These are phyloP conservation scores for Myriosclerotinia curreyana DNA, from an alignment of 2,329 filamentous ascomycete genomes.

Conservation along the genomic window DNA sequence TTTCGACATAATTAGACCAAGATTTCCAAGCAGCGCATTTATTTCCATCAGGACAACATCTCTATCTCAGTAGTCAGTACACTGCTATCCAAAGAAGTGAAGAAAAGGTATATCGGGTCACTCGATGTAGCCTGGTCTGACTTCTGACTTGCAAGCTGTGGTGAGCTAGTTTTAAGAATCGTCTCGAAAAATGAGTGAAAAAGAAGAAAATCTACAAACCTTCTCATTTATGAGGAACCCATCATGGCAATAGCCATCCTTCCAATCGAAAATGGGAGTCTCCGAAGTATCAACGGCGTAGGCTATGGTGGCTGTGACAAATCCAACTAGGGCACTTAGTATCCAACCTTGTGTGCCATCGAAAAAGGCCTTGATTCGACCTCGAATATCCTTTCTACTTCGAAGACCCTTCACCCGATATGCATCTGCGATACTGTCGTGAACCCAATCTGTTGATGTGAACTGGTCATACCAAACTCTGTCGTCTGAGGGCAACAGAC, in stretches of 20 bases:
- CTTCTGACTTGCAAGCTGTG: background rate
- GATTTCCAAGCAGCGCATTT: slow-evolving; percentile 58
- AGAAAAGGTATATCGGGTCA: background rate
- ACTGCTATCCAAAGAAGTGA: background rate
- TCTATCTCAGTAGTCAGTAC: slow-evolving; percentile 35
- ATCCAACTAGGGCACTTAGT: slow-evolving; percentile 83
- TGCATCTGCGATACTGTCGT: slow-evolving; percentile 93
- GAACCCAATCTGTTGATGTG: slow-evolving; percentile 96
- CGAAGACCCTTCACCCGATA: slow-evolving; percentile 82
- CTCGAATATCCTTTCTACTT: slow-evolving; percentile 77
- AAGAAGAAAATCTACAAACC: slow-evolving; percentile 41
- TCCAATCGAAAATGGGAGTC: slow-evolving; percentile 81
- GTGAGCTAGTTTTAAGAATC: background rate
- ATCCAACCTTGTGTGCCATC: slow-evolving; percentile 95
- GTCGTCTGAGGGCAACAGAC: slow-evolving; percentile 70
- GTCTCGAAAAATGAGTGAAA: background rate
- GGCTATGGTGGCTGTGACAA: slow-evolving; percentile 78
- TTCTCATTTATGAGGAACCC: slow-evolving; percentile 74
- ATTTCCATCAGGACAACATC: slow-evolving; percentile 56
- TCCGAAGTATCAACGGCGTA: slow-evolving; percentile 90
- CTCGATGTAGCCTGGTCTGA: background rate
- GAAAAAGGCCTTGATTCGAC: slow-evolving; percentile 71
- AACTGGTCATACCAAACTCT: slow-evolving; percentile 99
- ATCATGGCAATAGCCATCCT: slow-evolving; percentile 76
- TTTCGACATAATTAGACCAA: slow-evolving; percentile 51